phyloP scores from a whole-genome alignment of 345 rosid genomes.

The Arabidopsis suecica region DNA sequence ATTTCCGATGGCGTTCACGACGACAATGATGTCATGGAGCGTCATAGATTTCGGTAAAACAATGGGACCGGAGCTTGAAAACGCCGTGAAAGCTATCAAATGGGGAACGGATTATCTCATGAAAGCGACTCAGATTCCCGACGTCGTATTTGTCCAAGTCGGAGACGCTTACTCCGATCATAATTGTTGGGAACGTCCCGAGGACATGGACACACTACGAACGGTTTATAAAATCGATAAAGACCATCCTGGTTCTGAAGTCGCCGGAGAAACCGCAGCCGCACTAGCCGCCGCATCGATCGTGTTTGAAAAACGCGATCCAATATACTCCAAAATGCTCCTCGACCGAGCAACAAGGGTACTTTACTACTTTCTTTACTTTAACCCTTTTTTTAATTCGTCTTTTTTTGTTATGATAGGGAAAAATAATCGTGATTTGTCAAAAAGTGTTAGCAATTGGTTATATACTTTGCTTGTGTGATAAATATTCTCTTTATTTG shows the following conservation, averaged over 20 bases:
- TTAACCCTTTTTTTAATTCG: slow-evolving; percentile 17
- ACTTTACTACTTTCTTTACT: slow-evolving; percentile 1
- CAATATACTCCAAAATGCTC: slow-evolving; percentile 72
- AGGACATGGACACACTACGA: slow-evolving; percentile 88
- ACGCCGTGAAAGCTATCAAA: slow-evolving; percentile 72
- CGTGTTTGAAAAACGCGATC: slow-evolving; percentile 70
- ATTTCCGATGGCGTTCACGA: slow-evolving; percentile 88
- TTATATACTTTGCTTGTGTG: slow-evolving; percentile 38
- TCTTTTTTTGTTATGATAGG: not conserved
- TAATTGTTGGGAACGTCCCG: slow-evolving; percentile 97
- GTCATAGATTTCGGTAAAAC: slow-evolving; percentile 73
- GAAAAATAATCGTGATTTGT: slow-evolving; percentile 22
- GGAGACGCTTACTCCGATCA: slow-evolving; percentile 93
- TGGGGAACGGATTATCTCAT: slow-evolving; percentile 95
- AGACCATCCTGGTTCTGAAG: slow-evolving; percentile 79
- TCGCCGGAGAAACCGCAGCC: slow-evolving; percentile 82
- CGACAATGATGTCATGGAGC: slow-evolving; percentile 89
- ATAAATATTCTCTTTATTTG: slow-evolving; percentile 9
- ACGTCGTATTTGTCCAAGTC: slow-evolving; percentile 56
- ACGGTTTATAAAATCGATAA: slow-evolving; percentile 73
- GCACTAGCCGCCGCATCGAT: slow-evolving; percentile 90
- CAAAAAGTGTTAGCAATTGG: not conserved
- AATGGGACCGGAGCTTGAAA: slow-evolving; percentile 56
- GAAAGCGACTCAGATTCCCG: slow-evolving; percentile 54
- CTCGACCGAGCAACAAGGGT: slow-evolving; percentile 75